Conservation (phyloP, 352 stramenopile genomes). For the Phytopythium helicoides region DNA sequence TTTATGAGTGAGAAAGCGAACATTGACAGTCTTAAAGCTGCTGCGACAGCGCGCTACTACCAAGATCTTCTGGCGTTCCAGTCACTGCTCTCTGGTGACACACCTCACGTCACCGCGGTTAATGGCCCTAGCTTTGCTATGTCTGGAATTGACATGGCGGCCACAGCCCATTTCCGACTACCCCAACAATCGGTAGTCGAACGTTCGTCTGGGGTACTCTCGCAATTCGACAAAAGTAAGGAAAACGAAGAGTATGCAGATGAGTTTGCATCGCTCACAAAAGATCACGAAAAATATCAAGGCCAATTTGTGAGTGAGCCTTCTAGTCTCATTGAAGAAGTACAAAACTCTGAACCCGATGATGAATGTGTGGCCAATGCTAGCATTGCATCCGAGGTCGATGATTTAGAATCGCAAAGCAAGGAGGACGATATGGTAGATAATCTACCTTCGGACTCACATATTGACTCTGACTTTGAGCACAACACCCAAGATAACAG, state of each 20-base stretch:
- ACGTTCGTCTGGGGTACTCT: too few relatives aligned
- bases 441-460: neutral
- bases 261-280: constrained; percentile 35
- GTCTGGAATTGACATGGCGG: neutral
- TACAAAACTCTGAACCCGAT: neutral
- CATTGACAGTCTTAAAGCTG: constrained; percentile 50
- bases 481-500: neutral
- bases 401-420: neutral
- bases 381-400: neutral
- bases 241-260: constrained; percentile 28
- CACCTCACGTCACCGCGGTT: neutral
- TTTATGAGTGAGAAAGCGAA: constrained; percentile 50
- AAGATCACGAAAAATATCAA: neutral
- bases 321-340: neutral
- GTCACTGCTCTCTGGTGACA: constrained; percentile 17
- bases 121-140: neutral
- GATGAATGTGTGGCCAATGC: neutral
- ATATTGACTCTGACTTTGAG: neutral
- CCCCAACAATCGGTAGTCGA: too few relatives aligned
- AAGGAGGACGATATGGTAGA: neutral
- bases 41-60: constrained; percentile 58
- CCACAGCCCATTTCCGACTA: neutral
- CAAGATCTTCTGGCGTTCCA: constrained; percentile 60
- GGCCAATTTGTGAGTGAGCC: neutral
- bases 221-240: too few relatives aligned